These are phyloP conservation scores for Hymenochaete sp. DNA, from an alignment of 1,284 basidiomycete species.

Conservation along the genomic window DNA sequence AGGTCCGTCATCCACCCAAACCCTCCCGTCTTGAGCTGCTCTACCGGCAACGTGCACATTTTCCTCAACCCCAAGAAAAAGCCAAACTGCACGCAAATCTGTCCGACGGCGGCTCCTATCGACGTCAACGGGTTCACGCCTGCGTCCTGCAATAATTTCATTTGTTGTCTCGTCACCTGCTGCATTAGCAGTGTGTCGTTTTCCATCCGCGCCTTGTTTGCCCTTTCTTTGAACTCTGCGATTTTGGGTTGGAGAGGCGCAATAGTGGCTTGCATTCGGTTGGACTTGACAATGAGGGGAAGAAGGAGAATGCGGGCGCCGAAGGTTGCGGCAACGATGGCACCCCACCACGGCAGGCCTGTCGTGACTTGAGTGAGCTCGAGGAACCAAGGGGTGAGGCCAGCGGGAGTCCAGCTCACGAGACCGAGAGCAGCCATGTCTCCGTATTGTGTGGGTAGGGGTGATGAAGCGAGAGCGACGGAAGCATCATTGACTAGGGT, in stretches of 20 bases:
- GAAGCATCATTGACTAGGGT: neutral
- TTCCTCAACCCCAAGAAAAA: slow-evolving; percentile 80
- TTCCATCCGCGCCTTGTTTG: slow-evolving; percentile 28
- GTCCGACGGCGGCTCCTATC: slow-evolving; percentile 55
- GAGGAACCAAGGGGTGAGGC: slow-evolving; percentile 46
- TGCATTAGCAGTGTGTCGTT: slow-evolving; percentile 51
- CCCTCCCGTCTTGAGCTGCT: slow-evolving; percentile 73
- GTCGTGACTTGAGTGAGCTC: slow-evolving; percentile 69
- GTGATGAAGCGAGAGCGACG: slow-evolving; percentile 1
- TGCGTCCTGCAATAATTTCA: slow-evolving; percentile 59
- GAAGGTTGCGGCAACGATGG: slow-evolving; percentile 66
- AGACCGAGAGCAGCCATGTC: slow-evolving; percentile 76
- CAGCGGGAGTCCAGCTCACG: slow-evolving; percentile 50
- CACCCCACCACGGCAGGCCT: slow-evolving; percentile 81
- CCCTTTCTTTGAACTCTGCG: slow-evolving; percentile 43
- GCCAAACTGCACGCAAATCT: slow-evolving; percentile 75
- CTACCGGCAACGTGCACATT: slow-evolving; percentile 64
- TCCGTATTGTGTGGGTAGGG: slow-evolving; percentile 52
- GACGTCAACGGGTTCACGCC: slow-evolving; percentile 58
- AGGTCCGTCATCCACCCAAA: slow-evolving; percentile 72
- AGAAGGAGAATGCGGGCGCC: slow-evolving; percentile 63
- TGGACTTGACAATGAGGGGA: slow-evolving; percentile 58
- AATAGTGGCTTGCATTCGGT: slow-evolving; percentile 66
- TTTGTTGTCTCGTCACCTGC: slow-evolving; percentile 46
- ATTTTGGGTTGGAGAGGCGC: slow-evolving; percentile 57